Conservation (phyloP, 257 asterid genomes). For the Apocynum venetum region DNA sequence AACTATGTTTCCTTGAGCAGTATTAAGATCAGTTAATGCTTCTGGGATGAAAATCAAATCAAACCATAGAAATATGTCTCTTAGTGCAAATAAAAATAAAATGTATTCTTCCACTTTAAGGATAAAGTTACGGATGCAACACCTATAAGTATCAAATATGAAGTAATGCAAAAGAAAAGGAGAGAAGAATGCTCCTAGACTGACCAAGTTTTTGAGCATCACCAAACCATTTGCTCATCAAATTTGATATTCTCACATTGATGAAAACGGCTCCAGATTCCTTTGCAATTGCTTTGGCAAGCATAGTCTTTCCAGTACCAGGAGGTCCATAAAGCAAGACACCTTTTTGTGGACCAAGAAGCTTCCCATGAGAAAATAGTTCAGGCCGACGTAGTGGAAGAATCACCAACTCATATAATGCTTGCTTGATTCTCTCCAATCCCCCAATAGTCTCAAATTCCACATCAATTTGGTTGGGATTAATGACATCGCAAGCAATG, state of each 20-base stretch:
- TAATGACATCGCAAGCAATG: constrained; percentile 89
- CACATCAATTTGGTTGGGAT: constrained; percentile 80
- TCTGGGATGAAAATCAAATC: neutral
- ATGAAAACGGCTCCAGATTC: constrained; percentile 93
- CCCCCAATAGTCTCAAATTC: constrained; percentile 81
- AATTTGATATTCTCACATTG: constrained; percentile 71
- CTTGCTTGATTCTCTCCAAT: constrained; percentile 72
- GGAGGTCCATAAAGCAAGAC: constrained; percentile 95
- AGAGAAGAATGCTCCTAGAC: constrained; percentile 6
- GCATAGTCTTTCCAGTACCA: constrained; percentile 99
- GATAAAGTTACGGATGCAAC: neutral
- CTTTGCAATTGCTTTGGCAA: constrained; percentile 96
- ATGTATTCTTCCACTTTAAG: neutral
- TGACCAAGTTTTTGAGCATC: constrained; percentile 94
- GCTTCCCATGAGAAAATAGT: constrained; percentile 80
- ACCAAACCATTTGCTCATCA: constrained; percentile 99
- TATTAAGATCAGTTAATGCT: neutral
- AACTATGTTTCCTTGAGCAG: neutral
- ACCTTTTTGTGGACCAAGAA: constrained; percentile 90
- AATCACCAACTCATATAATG: constrained; percentile 75
- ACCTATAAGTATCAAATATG: neutral
- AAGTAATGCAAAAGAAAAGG: neutral
- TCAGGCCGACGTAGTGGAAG: constrained; percentile 89
- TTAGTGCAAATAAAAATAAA: neutral
- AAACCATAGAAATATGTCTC: neutral